These are phyloP conservation scores for Lactarius hatsudake DNA, from an alignment of 768 basidiomycete genomes.

Conservation along the genomic window DNA sequence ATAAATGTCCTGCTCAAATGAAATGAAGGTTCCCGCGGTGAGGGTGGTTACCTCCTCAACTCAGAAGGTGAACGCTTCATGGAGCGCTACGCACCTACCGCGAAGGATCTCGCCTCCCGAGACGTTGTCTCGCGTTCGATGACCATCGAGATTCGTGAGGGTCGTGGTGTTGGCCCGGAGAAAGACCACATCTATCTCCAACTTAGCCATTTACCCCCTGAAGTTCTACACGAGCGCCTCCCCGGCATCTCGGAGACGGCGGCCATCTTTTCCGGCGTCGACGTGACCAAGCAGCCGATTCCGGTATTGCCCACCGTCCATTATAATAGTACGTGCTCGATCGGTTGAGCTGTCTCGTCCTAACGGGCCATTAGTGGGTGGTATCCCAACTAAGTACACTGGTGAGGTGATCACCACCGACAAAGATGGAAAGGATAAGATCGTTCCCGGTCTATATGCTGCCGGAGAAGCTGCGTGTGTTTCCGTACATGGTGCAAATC, in stretches of 20 bases:
- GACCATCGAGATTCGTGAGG: slow-evolving; percentile 98
- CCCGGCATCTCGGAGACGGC: slow-evolving; percentile 99
- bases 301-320: slow-evolving; percentile 98
- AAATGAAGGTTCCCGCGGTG: slow-evolving; percentile 86
- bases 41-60: slow-evolving; percentile 98
- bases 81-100: slow-evolving; percentile 99
- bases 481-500: slow-evolving; percentile 98
- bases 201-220: slow-evolving; percentile 94
- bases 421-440: slow-evolving; percentile 84
- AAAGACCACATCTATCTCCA: slow-evolving; percentile 97
- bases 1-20: slow-evolving; percentile 6
- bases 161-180: slow-evolving; percentile 97
- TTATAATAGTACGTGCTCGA: slow-evolving; percentile 81
- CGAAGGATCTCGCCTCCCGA: slow-evolving; percentile 98
- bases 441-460: slow-evolving; percentile 96
- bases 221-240: slow-evolving; percentile 92
- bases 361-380: slow-evolving; percentile 71
- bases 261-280: slow-evolving; percentile 97
- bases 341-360: neutral
- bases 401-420: slow-evolving; percentile 93
- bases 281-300: slow-evolving; percentile 99
- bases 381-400: slow-evolving; percentile 98
- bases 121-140: slow-evolving; percentile 99
- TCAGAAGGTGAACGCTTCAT: slow-evolving; percentile 99
- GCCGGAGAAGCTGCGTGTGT: slow-evolving; percentile 99